Evolutionary conservation across 768 basidiomycete genomes (phyloP).

Genomic region (Termitomyces sp.): DNA sequence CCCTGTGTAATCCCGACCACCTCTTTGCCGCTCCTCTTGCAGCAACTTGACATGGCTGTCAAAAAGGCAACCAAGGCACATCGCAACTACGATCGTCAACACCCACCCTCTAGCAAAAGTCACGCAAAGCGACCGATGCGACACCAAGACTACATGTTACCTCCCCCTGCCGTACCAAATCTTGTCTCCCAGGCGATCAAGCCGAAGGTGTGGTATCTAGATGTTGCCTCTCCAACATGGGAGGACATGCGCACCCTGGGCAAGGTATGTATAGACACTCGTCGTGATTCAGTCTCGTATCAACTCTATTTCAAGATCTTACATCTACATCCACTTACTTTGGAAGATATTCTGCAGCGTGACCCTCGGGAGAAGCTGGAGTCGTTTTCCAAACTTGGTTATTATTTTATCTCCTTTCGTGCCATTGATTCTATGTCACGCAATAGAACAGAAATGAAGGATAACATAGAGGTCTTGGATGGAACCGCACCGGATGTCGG

Average conservation of each 20-base stretch:
- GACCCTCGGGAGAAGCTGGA: conserved; percentile 93
- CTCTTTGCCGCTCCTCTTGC: conserved; percentile 43
- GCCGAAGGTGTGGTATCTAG: conserved; percentile 82
- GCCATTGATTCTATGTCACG: conserved; percentile 61
- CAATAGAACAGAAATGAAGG: conserved; percentile 28
- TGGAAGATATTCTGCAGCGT: conserved; percentile 90
- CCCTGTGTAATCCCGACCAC: conserved; percentile 33
- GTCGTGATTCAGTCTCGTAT: not conserved
- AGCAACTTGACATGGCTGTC: conserved; percentile 41
- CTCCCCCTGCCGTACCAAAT: not conserved
- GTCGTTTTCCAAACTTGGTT: conserved; percentile 79
- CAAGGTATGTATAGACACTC: conserved; percentile 44
- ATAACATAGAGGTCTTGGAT: conserved; percentile 13
- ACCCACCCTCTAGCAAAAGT: conserved; percentile 5
- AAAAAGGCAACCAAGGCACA: conserved; percentile 32
- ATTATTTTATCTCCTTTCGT: conserved; percentile 87
- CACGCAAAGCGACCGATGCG: conserved; percentile 20
- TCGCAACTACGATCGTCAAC: conserved; percentile 20
- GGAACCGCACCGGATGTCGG: conserved; percentile 29
- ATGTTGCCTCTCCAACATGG: conserved; percentile 83
- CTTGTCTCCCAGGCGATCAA: conserved; percentile 2
- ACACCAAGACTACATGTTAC: conserved; percentile 6
- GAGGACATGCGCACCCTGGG: conserved; percentile 84
- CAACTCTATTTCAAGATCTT: conserved; percentile 45
- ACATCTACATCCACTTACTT: conserved; percentile 85